Evolutionary conservation across 495 filamentous ascomycete species (phyloP).

Genomic region (Cryomyces antarcticus): DNA sequence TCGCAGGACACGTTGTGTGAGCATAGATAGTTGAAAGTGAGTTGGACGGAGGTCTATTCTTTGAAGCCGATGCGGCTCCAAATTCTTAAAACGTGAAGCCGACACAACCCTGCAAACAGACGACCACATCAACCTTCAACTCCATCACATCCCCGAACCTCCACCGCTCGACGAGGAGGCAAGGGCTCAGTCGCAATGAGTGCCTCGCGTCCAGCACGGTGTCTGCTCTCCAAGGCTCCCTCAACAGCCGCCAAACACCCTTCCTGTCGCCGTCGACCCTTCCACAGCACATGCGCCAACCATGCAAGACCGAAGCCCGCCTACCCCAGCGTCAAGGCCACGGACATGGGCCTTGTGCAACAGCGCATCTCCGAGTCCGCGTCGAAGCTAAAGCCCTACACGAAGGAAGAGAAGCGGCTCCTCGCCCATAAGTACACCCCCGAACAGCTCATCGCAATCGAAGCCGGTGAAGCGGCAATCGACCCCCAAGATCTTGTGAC

Average conservation of each 20-base stretch:
- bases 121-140: too few species aligned
- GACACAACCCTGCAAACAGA: too few species aligned
- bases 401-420: conserved; percentile 38
- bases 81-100: too few species aligned
- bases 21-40: too few species aligned
- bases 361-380: conserved; percentile 15
- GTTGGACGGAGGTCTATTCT: too few species aligned
- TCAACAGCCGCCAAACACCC: conserved; percentile 14
- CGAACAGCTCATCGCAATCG: conserved; percentile 63
- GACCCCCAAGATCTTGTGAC: conserved; percentile 54
- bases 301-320: conserved; percentile 15
- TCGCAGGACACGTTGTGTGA: too few species aligned
- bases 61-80: too few species aligned
- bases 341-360: conserved; percentile 10
- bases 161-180: too few species aligned
- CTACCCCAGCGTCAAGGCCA: conserved; percentile 18
- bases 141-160: too few species aligned
- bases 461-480: conserved; percentile 70
- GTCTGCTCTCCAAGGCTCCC: conserved; percentile 33
- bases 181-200: conserved; percentile 24
- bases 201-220: conserved; percentile 34
- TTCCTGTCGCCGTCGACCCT: conserved; percentile 27
- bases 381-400: conserved; percentile 40
- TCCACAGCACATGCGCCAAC: conserved; percentile 25
- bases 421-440: conserved; percentile 52